Percentiles rank a stretch among this genome's conserved stretches.
phyloP scores from a whole-genome alignment of 768 basidiomycete species.

The Termitomyces sp. region DNA sequence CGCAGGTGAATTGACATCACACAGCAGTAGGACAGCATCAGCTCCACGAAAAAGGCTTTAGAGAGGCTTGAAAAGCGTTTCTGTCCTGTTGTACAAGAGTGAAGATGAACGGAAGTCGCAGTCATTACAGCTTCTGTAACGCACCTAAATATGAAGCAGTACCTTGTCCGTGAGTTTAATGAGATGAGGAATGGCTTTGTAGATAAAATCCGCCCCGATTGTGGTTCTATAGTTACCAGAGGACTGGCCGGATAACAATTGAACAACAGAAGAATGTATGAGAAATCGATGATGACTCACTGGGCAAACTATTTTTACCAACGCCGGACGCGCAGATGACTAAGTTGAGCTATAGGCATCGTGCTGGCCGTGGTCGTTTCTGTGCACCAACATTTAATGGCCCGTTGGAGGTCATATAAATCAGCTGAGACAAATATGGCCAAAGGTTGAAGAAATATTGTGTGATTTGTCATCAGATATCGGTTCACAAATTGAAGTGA shows the following conservation, averaged over 20 bases:
- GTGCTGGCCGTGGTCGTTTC: conserved; percentile 1
- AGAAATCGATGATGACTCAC: conserved; percentile 31
- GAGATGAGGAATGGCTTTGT: conserved; percentile 65
- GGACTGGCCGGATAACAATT: conserved; percentile 46
- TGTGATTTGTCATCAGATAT: no score
- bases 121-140: conserved; percentile 6
- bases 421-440: no score
- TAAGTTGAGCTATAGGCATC: conserved; percentile 77
- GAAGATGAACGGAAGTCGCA: neutral
- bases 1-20: conserved; percentile 65
- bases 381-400: neutral
- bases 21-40: conserved; percentile 77
- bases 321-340: conserved; percentile 79
- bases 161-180: conserved; percentile 47
- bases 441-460: no score
- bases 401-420: no score
- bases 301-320: conserved; percentile 80
- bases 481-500: no score
- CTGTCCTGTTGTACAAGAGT: conserved; percentile 59
- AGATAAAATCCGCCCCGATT: conserved; percentile 86
- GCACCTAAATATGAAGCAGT: conserved; percentile 58
- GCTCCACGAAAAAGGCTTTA: conserved; percentile 81
- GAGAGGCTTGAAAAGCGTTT: conserved; percentile 84
- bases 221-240: conserved; percentile 76
- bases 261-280: neutral